Percentiles rank a stretch among this genome's conserved stretches.
Evolutionary conservation across 2,329 filamentous ascomycete genomes (phyloP).

Genomic region (Tolypocladium nubicola): DNA sequence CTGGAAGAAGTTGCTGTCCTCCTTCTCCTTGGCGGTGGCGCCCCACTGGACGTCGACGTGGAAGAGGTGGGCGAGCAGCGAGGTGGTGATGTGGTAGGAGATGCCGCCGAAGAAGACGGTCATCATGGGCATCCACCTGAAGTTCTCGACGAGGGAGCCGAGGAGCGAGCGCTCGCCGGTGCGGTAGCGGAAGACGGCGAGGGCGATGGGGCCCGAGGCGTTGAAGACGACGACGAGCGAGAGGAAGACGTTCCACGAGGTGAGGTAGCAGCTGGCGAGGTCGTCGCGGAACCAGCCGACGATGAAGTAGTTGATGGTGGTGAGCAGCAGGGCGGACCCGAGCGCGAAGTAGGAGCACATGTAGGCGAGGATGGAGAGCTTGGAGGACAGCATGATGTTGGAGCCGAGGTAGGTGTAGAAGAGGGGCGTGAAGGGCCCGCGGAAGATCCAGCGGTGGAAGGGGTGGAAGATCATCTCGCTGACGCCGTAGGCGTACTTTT

Average conservation of each 20-base stretch:
- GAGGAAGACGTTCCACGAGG: conserved; percentile 54
- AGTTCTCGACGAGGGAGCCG: conserved; percentile 28
- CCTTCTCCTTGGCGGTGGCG: conserved; percentile 48
- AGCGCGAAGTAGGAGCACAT: conserved; percentile 66
- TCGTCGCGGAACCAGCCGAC: conserved; percentile 61
- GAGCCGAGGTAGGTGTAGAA: conserved; percentile 50
- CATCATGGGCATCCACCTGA: conserved; percentile 51
- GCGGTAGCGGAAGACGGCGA: conserved; percentile 54
- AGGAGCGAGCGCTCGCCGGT: conserved; percentile 42
- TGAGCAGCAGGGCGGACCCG: conserved; percentile 55
- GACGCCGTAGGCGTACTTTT: conserved; percentile 64
- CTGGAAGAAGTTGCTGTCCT: conserved; percentile 44
- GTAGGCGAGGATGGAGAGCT: conserved; percentile 62
- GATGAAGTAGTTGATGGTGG: conserved; percentile 59
- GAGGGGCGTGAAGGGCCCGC: conserved; percentile 54
- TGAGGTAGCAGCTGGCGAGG: conserved; percentile 56
- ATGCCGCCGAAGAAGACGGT: conserved; percentile 33
- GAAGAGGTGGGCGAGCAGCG: conserved; percentile 31
- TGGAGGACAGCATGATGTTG: conserved; percentile 53
- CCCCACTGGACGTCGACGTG: conserved; percentile 37
- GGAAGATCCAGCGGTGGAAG: conserved; percentile 47
- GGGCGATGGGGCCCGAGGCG: conserved; percentile 46
- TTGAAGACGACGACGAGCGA: conserved; percentile 56
- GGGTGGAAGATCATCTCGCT: conserved; percentile 64
- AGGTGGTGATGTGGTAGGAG: conserved; percentile 29